Evolutionary conservation across 106 monocot species (phyloP).

Genomic region (Allium cepa): DNA sequence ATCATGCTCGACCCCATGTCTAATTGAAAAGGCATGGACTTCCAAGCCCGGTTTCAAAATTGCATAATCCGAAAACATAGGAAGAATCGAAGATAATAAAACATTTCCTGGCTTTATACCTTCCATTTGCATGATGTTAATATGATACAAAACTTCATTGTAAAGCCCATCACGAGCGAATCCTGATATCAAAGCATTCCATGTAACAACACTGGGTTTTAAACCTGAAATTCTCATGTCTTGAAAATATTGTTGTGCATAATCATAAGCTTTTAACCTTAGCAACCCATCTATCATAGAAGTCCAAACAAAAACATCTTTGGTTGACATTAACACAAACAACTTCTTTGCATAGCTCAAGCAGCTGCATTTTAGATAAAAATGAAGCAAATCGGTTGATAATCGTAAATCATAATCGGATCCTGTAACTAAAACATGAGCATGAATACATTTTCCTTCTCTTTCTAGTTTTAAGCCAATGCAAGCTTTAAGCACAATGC

Average conservation of each 20-base stretch:
- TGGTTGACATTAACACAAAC: constrained; percentile 18
- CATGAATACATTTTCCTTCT: constrained; percentile 44
- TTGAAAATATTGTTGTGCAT: constrained; percentile 31
- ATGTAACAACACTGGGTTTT: constrained; percentile 23
- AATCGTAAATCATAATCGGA: constrained; percentile 34
- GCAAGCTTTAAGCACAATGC: constrained; percentile 6
- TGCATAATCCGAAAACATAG: constrained; percentile 25
- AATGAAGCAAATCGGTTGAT: constrained; percentile 44
- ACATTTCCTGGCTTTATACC: constrained; percentile 22
- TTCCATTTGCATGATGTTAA: constrained; percentile 26
- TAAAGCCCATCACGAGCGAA: constrained; percentile 19
- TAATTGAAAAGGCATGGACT: constrained; percentile 39
- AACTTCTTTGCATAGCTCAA: constrained; percentile 25
- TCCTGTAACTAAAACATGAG: constrained; percentile 24
- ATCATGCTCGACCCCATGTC: constrained; percentile 25
- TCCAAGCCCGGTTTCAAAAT: constrained; percentile 45
- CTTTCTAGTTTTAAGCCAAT: not conserved
- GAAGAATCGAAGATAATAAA: constrained; percentile 24
- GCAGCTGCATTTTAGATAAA: constrained; percentile 48
- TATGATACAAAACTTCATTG: constrained; percentile 20
- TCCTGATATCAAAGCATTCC: constrained; percentile 46
- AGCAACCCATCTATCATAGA: constrained; percentile 49
- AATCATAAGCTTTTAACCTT: constrained; percentile 18
- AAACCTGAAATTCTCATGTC: constrained; percentile 21
- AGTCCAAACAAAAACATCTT: constrained; percentile 51